Base-by-base conservation (phyloP, 148 eudicot genomes). In the Rhododendron vialii region DNA sequence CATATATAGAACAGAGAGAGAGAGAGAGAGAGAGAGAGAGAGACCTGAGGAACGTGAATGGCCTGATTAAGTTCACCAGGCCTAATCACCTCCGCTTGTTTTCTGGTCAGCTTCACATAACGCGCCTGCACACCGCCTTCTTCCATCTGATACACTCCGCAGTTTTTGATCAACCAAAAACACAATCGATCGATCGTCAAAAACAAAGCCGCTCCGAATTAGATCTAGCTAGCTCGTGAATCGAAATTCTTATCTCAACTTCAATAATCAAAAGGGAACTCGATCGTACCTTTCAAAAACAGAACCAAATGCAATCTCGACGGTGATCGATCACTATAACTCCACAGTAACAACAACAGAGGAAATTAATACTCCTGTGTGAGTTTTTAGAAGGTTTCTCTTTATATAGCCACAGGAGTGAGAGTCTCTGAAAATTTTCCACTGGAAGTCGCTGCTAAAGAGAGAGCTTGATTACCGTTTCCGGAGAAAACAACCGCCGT, bases 11-110 rank as follows among this genome's bases (percentile, higher is more conserved):
- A 50, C 53, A 61, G 69, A 61, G 69, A 61, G 69, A 61, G 69
- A 20, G 71, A 63, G 71, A 53, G 30, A 96, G 69, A 61, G 69
- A 61, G 69, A 63, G 71, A 63, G 30, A 63, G 71, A 22, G 71
- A 65, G 33, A 41, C 43, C 43, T 96, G 97, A 82, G 94, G 92
- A 85, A 91, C 92, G 89, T 94, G 93, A 84, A 96, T 91, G 9
- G 99, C 96, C 86, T 95, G 98, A 91, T 96, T 96, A 48, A 96
- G 99, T 89, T 96, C 99, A 38, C 98, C 98, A 57, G 99, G 98
- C 51, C 57, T 86, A 85, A 95, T 93, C 77, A 93, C 90, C 75
- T 86, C 84, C 0, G 89, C 89, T 88, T 95, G 99, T 84, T 95
- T 96, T 75, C 92, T 96, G 26, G 92, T 92, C 90, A 96, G 89